These are phyloP conservation scores for Eucalyptus grandis DNA, from an alignment of 345 rosid genomes.

Conservation along the genomic window DNA sequence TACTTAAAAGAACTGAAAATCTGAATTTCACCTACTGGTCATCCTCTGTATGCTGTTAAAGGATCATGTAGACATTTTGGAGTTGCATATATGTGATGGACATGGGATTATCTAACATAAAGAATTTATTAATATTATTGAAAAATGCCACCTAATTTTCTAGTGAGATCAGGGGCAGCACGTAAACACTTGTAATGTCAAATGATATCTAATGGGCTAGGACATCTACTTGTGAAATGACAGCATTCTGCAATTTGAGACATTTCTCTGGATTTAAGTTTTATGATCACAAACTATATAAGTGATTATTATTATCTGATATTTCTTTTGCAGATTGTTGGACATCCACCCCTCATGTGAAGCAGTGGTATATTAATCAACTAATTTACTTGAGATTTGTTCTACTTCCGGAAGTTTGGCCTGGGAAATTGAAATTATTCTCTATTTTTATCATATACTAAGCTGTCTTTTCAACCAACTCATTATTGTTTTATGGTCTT, in stretches of 20 bases:
- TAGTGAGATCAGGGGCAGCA: not conserved
- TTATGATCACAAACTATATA: not conserved
- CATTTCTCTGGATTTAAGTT: not conserved
- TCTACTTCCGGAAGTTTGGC: not conserved
- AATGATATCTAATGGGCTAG: not conserved
- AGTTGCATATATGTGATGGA: not conserved
- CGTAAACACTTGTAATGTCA: not conserved
- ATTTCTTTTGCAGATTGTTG: constrained; percentile 65
- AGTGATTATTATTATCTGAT: not conserved
- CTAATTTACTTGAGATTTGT: not conserved
- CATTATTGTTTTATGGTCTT: not conserved
- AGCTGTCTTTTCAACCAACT: not conserved
- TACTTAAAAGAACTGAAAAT: not conserved
- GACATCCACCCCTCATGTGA: constrained; percentile 62
- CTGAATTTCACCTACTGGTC: not conserved
- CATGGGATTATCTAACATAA: not conserved
- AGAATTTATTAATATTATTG: not conserved
- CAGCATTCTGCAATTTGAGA: not conserved
- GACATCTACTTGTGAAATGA: not conserved
- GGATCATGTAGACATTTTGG: not conserved
- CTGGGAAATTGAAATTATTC: not conserved
- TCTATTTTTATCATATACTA: not conserved
- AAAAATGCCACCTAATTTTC: not conserved
- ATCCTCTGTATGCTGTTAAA: not conserved
- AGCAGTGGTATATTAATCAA: constrained; percentile 42